phyloP scores from a whole-genome alignment of 1,284 basidiomycete genomes.

The Ustilago bromivora region DNA sequence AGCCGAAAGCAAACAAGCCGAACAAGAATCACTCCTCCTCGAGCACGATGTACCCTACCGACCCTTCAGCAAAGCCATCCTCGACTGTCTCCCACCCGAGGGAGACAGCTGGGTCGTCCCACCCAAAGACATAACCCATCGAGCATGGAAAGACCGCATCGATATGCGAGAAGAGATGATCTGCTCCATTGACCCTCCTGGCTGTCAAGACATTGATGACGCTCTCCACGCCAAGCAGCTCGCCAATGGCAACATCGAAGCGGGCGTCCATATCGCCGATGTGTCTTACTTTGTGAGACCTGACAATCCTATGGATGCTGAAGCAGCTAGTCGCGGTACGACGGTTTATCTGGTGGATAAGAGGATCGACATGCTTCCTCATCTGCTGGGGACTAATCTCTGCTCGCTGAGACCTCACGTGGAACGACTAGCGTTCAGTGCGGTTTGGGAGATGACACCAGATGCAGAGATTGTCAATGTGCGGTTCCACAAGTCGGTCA shows the following conservation, averaged over 20 bases:
- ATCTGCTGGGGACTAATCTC: slow-evolving; percentile 92
- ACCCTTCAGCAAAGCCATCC: slow-evolving; percentile 92
- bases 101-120: slow-evolving; percentile 95
- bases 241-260: slow-evolving; percentile 94
- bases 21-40: slow-evolving; percentile 91
- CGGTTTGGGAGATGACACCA: slow-evolving; percentile 83
- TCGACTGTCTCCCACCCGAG: slow-evolving; percentile 89
- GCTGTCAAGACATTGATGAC: slow-evolving; percentile 98
- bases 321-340: slow-evolving; percentile 93
- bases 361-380: slow-evolving; percentile 97
- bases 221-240: slow-evolving; percentile 91
- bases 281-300: slow-evolving; percentile 95
- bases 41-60: slow-evolving; percentile 97
- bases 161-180: slow-evolving; percentile 88
- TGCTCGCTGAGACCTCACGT: slow-evolving; percentile 94
- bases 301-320: slow-evolving; percentile 95
- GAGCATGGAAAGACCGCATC: slow-evolving; percentile 85
- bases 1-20: slow-evolving; percentile 93
- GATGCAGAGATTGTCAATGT: slow-evolving; percentile 87
- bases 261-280: slow-evolving; percentile 98
- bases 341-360: slow-evolving; percentile 99
- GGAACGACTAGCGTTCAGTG: slow-evolving; percentile 93
- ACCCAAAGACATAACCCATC: slow-evolving; percentile 74
- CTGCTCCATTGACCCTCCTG: slow-evolving; percentile 97
- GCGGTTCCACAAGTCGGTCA: slow-evolving; percentile 94